phyloP scores from a whole-genome alignment of 306 rosid species.

The Echinosophora koreensis region DNA sequence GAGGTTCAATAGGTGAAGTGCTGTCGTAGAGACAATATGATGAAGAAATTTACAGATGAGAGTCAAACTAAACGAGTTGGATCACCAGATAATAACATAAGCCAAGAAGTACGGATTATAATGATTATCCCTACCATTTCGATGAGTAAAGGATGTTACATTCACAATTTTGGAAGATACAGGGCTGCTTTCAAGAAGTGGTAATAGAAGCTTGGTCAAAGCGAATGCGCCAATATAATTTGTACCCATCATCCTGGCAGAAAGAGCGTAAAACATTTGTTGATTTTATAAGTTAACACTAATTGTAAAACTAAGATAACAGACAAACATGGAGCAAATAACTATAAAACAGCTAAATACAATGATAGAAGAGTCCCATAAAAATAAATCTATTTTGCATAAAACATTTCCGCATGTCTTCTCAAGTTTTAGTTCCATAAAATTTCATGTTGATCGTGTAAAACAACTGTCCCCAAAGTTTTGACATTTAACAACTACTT shows the following conservation, averaged over 20 bases:
- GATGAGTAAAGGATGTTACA: slow-evolving; percentile 89
- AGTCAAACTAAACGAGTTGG: slow-evolving; percentile 24
- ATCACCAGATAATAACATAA: slow-evolving; percentile 37
- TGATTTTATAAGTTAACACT: slow-evolving; percentile 21
- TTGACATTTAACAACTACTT: slow-evolving; percentile 25
- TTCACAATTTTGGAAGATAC: slow-evolving; percentile 82
- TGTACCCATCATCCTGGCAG: slow-evolving; percentile 81
- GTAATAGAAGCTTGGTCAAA: slow-evolving; percentile 72
- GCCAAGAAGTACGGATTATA: slow-evolving; percentile 26
- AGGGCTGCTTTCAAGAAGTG: slow-evolving; percentile 78
- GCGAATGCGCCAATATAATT: slow-evolving; percentile 83
- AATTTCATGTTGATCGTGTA: slow-evolving; percentile 29
- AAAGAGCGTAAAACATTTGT: slow-evolving; percentile 15
- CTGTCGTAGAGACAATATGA: background rate
- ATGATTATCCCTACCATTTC: slow-evolving; percentile 62
- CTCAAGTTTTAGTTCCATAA: slow-evolving; percentile 27
- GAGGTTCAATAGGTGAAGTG: slow-evolving; percentile 23
- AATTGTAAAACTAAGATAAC: slow-evolving; percentile 19
- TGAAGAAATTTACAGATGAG: slow-evolving; percentile 16
- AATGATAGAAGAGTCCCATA: background rate
- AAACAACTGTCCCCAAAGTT: slow-evolving; percentile 14
- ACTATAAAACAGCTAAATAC: slow-evolving; percentile 24
- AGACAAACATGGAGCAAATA: slow-evolving; percentile 24
- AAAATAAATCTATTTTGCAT: slow-evolving; percentile 25
- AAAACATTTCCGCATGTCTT: slow-evolving; percentile 28